phyloP scores from a whole-genome alignment of 306 rosid genomes.

The Prunus campanulata region DNA sequence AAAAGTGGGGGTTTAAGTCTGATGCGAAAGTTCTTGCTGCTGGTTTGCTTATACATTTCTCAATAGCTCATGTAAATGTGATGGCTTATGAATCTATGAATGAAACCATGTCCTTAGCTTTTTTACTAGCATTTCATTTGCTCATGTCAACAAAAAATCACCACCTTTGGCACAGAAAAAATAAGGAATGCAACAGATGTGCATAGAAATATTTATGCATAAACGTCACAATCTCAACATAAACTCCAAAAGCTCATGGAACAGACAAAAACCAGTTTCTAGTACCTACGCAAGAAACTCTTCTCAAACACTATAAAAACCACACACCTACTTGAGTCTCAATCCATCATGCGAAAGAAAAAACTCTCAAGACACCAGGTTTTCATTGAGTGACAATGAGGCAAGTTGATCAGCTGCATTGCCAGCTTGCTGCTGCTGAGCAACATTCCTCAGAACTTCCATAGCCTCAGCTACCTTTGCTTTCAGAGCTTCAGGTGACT shows the following conservation, averaged over 20 bases:
- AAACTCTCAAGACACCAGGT: constrained; percentile 61
- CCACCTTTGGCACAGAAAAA: not conserved
- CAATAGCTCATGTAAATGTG: no score
- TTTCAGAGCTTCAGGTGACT: constrained; percentile 96
- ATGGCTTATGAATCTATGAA: no score
- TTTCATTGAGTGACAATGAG: constrained; percentile 73
- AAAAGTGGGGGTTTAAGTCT: no score
- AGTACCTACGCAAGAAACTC: not conserved
- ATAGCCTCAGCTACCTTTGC: constrained; percentile 98
- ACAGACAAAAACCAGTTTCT: constrained; percentile 19
- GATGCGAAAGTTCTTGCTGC: no score
- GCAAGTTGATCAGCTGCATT: constrained; percentile 81
- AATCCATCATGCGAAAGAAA: not conserved
- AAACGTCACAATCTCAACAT: constrained; percentile 11
- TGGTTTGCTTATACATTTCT: no score
- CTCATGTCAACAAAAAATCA: no score
- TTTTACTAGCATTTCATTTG: no score
- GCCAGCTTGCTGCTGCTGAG: constrained; percentile 89
- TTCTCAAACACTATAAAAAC: constrained; percentile 11
- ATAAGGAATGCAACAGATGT: constrained; percentile 5
- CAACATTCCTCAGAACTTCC: constrained; percentile 90
- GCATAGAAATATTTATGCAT: constrained; percentile 5
- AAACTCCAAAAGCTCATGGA: constrained; percentile 12
- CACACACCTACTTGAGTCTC: constrained; percentile 5
- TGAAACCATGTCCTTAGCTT: no score